Evolutionary conservation across 176 grass and related monocot genomes (phyloP), one percentile per base, ranked within the genome.

Genomic region (Triticum dicoccoides): DNA sequence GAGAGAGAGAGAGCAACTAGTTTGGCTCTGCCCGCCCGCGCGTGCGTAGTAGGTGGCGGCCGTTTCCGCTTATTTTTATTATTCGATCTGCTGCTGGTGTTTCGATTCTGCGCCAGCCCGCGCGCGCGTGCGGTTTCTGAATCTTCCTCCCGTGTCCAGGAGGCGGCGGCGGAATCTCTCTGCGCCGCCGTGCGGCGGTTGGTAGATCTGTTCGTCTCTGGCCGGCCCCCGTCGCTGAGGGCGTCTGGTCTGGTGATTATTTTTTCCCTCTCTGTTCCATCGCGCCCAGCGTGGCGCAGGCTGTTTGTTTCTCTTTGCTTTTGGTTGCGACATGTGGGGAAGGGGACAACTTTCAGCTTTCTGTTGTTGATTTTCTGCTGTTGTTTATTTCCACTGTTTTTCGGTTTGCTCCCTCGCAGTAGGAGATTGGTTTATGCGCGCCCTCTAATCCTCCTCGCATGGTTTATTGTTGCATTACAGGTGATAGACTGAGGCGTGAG

Each of bases 121-220:
- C 27, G 47, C 82, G 65, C 49, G 81, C 54, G 67, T 17, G 71
- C 18, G 76, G 44, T 54, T 8, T 24, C 72, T 83, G 73, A 83
- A 78, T 90, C 88, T 76, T 74, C 68, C 25, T 72, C 64, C 13
- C 42, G 68, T 32, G 24, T 14, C 70, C 21, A 7, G 11, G 61
- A 39, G 80, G 47, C 47, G 82, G 68, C 44, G 82, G 68, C 33
- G 76, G 82, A 88, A 84, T 88, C 89, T 68, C 69, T 38, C 76
- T 29, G 85, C 85, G 52, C 75, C 33, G 67, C 67, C 72, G 77
- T 69, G 81, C 29, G 51, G 66, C 37, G 85, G 59, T 85, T 42
- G 86, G 70, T 91, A 91, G 89, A 91, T 91, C 90, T 91, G 86
- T 85, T 91, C 86, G 65, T 87, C 79, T 11, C 35, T 58, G 67